These are phyloP conservation scores for Lathyrus oleraceus DNA, from an alignment of 306 rosid genomes.

Conservation along the genomic window DNA sequence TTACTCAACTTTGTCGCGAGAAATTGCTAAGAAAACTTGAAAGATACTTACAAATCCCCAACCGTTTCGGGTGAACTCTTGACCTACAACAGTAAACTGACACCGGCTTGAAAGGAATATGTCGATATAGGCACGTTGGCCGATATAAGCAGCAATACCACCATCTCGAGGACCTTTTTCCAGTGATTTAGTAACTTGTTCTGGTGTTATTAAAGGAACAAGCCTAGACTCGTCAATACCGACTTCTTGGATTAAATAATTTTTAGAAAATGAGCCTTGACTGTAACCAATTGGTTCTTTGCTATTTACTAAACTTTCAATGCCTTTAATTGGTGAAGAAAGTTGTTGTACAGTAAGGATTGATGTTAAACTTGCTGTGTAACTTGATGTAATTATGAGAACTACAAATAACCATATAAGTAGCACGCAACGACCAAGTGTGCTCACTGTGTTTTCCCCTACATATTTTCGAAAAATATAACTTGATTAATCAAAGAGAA, in stretches of 20 bases:
- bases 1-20: no score
- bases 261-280: slow-evolving; percentile 65
- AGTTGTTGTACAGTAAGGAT: slow-evolving; percentile 93
- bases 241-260: slow-evolving; percentile 63
- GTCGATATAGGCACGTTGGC: slow-evolving; percentile 79
- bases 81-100: slow-evolving; percentile 74
- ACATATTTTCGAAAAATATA: slow-evolving; percentile 21
- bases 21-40: slow-evolving; percentile 12
- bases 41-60: slow-evolving; percentile 94
- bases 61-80: slow-evolving; percentile 87
- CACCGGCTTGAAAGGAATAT: slow-evolving; percentile 85
- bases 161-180: slow-evolving; percentile 66
- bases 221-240: slow-evolving; percentile 69
- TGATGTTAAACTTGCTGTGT: slow-evolving; percentile 95
- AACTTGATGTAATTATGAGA: slow-evolving; percentile 90
- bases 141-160: slow-evolving; percentile 81
- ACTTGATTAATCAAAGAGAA: slow-evolving; percentile 32
- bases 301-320: slow-evolving; percentile 56
- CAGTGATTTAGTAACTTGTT: slow-evolving; percentile 64
- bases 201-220: slow-evolving; percentile 59
- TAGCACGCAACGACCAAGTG: slow-evolving; percentile 81
- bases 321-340: slow-evolving; percentile 75
- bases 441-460: slow-evolving; percentile 95
- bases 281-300: slow-evolving; percentile 76
- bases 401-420: slow-evolving; percentile 91